These are phyloP conservation scores for Pseudogymnoascus destructans DNA, from an alignment of 2,329 filamentous ascomycete genomes.

Conservation along the genomic window DNA sequence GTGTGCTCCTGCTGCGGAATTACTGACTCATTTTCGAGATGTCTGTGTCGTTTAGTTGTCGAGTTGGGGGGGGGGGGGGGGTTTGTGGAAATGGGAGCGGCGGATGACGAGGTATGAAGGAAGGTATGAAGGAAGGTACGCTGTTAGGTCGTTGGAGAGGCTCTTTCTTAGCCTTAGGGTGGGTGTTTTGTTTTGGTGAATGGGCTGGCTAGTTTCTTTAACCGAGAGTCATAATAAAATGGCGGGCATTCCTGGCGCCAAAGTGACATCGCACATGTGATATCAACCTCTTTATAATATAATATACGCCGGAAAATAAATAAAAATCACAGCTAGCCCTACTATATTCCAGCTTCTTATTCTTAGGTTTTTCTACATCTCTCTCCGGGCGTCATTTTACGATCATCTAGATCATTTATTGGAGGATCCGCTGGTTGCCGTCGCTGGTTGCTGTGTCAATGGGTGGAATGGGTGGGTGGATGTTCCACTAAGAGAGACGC, in stretches of 20 bases:
- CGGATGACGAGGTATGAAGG: slow-evolving; percentile 2
- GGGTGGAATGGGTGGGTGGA: slow-evolving; percentile 6
- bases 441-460: slow-evolving; percentile 3
- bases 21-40: neutral
- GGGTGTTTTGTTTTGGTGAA: slow-evolving; percentile 1
- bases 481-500: slow-evolving; percentile 3
- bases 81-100: neutral
- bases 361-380: neutral
- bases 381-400: neutral
- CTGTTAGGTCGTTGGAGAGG: neutral
- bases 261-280: neutral
- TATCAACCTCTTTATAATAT: neutral
- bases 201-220: neutral
- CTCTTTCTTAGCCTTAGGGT: slow-evolving; percentile 1
- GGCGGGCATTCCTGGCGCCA: neutral
- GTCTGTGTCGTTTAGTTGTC: neutral
- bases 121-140: slow-evolving; percentile 6
- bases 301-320: neutral
- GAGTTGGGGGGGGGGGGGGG: neutral
- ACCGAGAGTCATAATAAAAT: slow-evolving; percentile 3
- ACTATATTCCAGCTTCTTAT: neutral
- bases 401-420: neutral
- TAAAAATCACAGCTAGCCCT: neutral
- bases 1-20: neutral
- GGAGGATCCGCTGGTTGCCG: slow-evolving; percentile 3